Evolutionary conservation across 345 rosid genomes (phyloP).

Genomic region (Trapa bicornis): DNA sequence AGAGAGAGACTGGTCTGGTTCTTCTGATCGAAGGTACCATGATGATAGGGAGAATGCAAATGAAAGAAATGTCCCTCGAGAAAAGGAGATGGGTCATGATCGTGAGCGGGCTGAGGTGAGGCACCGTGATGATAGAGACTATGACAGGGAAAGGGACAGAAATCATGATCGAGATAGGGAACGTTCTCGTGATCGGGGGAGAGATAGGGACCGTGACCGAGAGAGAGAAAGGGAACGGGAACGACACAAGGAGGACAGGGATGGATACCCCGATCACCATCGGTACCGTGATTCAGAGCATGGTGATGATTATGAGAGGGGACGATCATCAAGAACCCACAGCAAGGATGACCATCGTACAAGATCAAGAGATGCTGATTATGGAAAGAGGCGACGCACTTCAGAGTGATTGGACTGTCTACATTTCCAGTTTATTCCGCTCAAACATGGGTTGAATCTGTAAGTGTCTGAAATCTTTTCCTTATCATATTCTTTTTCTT

Average conservation of each 20-base stretch:
- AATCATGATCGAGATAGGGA: conserved; percentile 49
- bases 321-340: conserved; percentile 51
- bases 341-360: conserved; percentile 58
- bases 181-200: conserved; percentile 38
- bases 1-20: conserved; percentile 68
- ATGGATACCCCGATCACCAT: conserved; percentile 45
- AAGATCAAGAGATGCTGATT: conserved; percentile 63
- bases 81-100: conserved; percentile 45
- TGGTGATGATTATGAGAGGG: conserved; percentile 58
- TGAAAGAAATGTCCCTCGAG: conserved; percentile 49
- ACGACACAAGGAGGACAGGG: conserved; percentile 49
- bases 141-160: conserved; percentile 48
- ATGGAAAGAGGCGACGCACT: conserved; percentile 68
- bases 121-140: conserved; percentile 53
- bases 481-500: neutral
- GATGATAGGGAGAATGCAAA: conserved; percentile 53
- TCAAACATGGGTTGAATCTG: neutral
- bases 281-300: conserved; percentile 40
- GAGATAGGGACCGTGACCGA: conserved; percentile 12
- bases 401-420: conserved; percentile 25
- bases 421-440: neutral
- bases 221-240: conserved; percentile 26
- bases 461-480: conserved; percentile 1
- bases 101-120: conserved; percentile 29
- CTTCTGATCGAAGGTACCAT: conserved; percentile 57